phyloP scores from a whole-genome alignment of 2,329 filamentous ascomycete genomes.

The Malbranchea zuffiana region DNA sequence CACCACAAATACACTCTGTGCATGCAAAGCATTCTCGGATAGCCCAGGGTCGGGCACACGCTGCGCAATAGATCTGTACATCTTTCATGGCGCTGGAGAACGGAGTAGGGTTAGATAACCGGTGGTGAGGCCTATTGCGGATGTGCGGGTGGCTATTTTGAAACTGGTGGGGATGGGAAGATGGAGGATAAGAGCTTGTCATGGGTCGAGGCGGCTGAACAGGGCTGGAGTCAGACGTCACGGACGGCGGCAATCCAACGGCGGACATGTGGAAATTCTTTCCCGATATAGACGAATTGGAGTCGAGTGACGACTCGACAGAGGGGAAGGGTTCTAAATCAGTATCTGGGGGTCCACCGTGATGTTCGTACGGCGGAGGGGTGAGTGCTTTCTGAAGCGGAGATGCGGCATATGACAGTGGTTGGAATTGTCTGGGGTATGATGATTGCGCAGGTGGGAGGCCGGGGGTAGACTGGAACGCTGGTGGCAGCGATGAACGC shows the following conservation, averaged over 20 bases:
- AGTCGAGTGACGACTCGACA: slow-evolving; percentile 66
- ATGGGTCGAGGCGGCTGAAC: slow-evolving; percentile 28
- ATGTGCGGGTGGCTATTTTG: slow-evolving; percentile 26
- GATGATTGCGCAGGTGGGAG: slow-evolving; percentile 31
- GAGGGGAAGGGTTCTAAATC: slow-evolving; percentile 74
- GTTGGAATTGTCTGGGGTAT: slow-evolving; percentile 33
- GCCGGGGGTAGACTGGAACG: slow-evolving; percentile 40
- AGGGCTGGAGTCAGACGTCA: slow-evolving; percentile 54
- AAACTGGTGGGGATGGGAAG: slow-evolving; percentile 21
- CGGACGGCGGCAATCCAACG: slow-evolving; percentile 56
- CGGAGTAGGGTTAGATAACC: slow-evolving; percentile 45
- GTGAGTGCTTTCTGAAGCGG: slow-evolving; percentile 84
- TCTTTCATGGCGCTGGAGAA: slow-evolving; percentile 30
- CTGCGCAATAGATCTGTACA: slow-evolving; percentile 86
- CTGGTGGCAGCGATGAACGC: slow-evolving; percentile 52
- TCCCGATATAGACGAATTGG: slow-evolving; percentile 39
- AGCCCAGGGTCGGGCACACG: slow-evolving; percentile 65
- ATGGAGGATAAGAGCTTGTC: slow-evolving; percentile 25
- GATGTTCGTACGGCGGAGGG: slow-evolving; percentile 58
- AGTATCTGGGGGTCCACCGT: slow-evolving; percentile 38
- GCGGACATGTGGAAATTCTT: slow-evolving; percentile 61
- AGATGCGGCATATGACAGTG: slow-evolving; percentile 62
- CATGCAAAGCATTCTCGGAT: slow-evolving; percentile 83
- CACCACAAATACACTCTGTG: slow-evolving; percentile 88
- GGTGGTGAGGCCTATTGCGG: slow-evolving; percentile 34